Conservation (phyloP, 225 moss, liverwort and hornwort species). For the Pseudisothecium myosuroides region DNA sequence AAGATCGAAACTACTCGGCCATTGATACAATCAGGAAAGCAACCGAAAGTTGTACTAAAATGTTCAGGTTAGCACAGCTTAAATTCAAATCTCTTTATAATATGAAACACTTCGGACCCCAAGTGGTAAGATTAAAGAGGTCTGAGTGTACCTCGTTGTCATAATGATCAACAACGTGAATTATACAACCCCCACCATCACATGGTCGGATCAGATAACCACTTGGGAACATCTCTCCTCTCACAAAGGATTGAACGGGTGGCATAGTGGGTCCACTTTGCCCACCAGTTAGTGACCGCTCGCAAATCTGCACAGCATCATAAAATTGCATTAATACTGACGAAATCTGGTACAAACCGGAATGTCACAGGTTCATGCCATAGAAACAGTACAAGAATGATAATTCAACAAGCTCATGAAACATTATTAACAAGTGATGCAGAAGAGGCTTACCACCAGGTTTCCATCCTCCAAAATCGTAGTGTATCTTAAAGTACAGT, state of each 20-base stretch:
- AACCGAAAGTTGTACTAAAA: neutral
- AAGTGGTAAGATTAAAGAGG: neutral
- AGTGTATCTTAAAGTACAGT: slow-evolving; percentile 91
- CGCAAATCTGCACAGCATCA: slow-evolving; percentile 62
- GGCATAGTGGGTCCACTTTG: slow-evolving; percentile 77
- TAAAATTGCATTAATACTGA: neutral
- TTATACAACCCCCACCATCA: slow-evolving; percentile 93
- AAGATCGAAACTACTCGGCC: neutral
- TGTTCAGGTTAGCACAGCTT: neutral
- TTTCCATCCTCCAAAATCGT: slow-evolving; percentile 93
- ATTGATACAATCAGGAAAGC: neutral
- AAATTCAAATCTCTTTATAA: too few species aligned
- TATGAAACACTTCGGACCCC: neutral
- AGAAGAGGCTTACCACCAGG: slow-evolving; percentile 56
- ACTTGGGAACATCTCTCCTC: slow-evolving; percentile 93
- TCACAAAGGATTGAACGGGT: slow-evolving; percentile 69
- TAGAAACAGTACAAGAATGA: neutral
- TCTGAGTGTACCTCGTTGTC: slow-evolving; percentile 62
- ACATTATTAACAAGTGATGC: neutral
- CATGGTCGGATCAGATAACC: slow-evolving; percentile 93
- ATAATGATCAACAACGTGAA: slow-evolving; percentile 90
- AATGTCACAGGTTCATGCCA: neutral
- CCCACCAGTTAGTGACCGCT: slow-evolving; percentile 69
- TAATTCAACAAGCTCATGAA: neutral
- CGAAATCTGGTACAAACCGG: neutral